phyloP scores from a whole-genome alignment of 2,329 filamentous ascomycete genomes.

The Pleoardoris graminearum region DNA sequence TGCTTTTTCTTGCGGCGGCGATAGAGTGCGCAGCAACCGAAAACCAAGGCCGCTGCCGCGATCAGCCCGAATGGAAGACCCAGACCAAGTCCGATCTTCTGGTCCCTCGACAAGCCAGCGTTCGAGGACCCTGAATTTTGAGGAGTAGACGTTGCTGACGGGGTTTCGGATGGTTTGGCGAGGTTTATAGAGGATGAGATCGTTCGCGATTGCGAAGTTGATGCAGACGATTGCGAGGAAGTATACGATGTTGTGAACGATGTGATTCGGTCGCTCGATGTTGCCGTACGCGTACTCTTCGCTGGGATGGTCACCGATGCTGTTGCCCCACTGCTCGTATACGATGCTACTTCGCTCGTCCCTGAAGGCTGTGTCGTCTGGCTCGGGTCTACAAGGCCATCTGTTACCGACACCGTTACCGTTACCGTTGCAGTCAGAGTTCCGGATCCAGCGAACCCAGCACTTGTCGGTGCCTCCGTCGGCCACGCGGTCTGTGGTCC shows the following conservation, averaged over 20 bases:
- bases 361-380: neutral
- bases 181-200: conserved; percentile 4
- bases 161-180: conserved; percentile 7
- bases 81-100: conserved; percentile 42
- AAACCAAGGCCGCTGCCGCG: conserved; percentile 48
- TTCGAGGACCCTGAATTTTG: conserved; percentile 21
- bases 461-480: conserved; percentile 20
- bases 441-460: neutral
- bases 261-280: neutral
- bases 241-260: conserved; percentile 8
- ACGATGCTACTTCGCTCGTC: conserved; percentile 3
- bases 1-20: conserved; percentile 29
- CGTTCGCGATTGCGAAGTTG: neutral
- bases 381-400: conserved; percentile 3
- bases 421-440: conserved; percentile 12
- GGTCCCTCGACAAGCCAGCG: conserved; percentile 25
- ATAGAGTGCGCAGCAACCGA: conserved; percentile 33
- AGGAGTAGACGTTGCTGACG: conserved; percentile 19
- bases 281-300: conserved; percentile 9
- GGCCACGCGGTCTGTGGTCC: conserved; percentile 37
- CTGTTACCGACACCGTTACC: neutral
- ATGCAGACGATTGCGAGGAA: neutral
- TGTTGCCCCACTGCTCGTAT: conserved; percentile 7
- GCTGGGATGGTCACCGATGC: conserved; percentile 10
- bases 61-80: conserved; percentile 61